Evolutionary conservation across 2,329 filamentous ascomycete genomes (phyloP).

Genomic region (Penicillium digitatum): DNA sequence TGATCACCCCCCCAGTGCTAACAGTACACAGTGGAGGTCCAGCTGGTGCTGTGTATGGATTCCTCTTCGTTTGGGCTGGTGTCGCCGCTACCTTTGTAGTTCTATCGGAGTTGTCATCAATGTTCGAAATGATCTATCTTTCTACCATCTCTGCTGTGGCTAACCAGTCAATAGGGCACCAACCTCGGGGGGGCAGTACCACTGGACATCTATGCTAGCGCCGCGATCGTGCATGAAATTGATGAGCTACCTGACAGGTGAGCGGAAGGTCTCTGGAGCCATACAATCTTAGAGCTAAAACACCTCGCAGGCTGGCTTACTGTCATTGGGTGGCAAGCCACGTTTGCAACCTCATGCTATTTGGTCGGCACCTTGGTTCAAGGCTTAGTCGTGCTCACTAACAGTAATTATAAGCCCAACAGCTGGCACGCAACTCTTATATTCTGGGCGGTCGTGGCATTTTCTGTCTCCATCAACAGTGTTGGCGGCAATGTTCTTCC

Average conservation of each 20-base stretch:
- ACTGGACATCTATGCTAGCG: slow-evolving; percentile 43
- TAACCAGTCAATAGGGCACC: slow-evolving; percentile 24
- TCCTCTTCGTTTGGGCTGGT: slow-evolving; percentile 33
- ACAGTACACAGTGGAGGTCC: slow-evolving; percentile 29
- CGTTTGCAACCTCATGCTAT: slow-evolving; percentile 37
- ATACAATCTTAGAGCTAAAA: not conserved
- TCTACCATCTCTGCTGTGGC: not conserved
- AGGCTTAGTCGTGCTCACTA: slow-evolving; percentile 38
- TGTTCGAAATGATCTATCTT: slow-evolving; percentile 16
- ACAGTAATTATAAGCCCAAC: slow-evolving; percentile 35
- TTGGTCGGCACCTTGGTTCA: slow-evolving; percentile 36
- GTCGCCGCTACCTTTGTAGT: slow-evolving; percentile 26
- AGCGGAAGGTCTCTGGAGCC: not conserved
- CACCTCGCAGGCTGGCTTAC: slow-evolving; percentile 37
- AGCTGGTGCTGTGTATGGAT: slow-evolving; percentile 34
- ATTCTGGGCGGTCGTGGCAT: slow-evolving; percentile 42
- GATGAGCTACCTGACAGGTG: slow-evolving; percentile 40
- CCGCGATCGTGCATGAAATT: slow-evolving; percentile 33
- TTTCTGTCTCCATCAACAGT: slow-evolving; percentile 44
- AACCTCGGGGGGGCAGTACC: slow-evolving; percentile 39
- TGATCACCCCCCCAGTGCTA: not conserved
- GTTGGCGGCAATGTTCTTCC: slow-evolving; percentile 44
- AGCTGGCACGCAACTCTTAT: slow-evolving; percentile 51
- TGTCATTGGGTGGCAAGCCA: slow-evolving; percentile 44
- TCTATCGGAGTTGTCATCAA: slow-evolving; percentile 34